Conservation (phyloP, 257 asterid genomes). For the Sherardia arvensis region DNA sequence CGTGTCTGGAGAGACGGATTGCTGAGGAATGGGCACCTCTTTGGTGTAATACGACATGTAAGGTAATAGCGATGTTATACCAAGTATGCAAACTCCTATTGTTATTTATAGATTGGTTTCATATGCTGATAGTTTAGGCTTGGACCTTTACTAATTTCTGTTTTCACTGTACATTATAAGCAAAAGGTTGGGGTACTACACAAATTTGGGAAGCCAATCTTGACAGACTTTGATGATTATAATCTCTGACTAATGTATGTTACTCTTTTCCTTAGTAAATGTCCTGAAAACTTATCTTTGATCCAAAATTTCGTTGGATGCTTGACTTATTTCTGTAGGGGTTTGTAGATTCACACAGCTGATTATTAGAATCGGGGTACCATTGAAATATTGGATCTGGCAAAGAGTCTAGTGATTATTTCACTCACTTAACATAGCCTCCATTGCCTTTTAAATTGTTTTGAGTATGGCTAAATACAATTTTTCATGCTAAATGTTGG, state of each 20-base stretch:
- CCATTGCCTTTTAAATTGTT: too few relatives aligned
- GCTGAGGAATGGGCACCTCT: constrained; percentile 97
- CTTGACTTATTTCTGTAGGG: constrained; percentile 13
- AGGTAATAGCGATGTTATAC: too few relatives aligned
- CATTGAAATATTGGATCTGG: too few relatives aligned
- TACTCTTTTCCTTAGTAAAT: constrained; percentile 10
- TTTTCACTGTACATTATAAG: constrained; percentile 84
- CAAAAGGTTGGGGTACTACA: constrained; percentile 34
- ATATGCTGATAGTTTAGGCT: too few relatives aligned
- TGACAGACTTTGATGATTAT: constrained; percentile 59
- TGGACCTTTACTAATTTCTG: too few relatives aligned
- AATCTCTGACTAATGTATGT: constrained; percentile 91
- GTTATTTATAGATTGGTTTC: too few relatives aligned
- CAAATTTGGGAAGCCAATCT: constrained; percentile 57
- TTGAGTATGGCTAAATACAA: too few relatives aligned
- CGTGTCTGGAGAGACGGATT: constrained; percentile 71
- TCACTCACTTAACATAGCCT: too few relatives aligned
- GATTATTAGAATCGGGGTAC: constrained; percentile 89
- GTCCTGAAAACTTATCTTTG: not conserved
- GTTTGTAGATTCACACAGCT: constrained; percentile 60
- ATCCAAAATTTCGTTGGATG: not conserved
- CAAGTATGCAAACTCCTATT: too few relatives aligned
- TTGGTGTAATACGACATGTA: constrained; percentile 80
- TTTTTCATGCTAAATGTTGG: too few relatives aligned
- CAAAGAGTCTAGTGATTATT: too few relatives aligned